phyloP scores from a whole-genome alignment of 768 basidiomycete species.

The Suillus alpinus region DNA sequence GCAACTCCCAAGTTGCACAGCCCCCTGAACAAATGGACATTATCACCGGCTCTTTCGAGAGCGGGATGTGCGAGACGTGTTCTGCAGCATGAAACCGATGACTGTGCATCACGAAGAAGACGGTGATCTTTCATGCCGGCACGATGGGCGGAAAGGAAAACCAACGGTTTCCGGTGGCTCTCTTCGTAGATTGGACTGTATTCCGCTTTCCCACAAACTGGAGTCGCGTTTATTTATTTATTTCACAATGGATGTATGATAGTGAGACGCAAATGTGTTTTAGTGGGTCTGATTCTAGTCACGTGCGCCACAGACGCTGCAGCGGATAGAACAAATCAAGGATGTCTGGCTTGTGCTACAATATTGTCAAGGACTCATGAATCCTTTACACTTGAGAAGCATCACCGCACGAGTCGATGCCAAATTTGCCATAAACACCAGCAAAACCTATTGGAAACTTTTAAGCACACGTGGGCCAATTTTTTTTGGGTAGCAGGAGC shows the following conservation, averaged over 20 bases:
- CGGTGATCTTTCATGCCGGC: neutral
- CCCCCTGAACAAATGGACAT: neutral
- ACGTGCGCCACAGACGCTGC: no score
- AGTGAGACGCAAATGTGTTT: no score
- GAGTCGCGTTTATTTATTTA: neutral
- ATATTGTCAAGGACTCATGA: neutral
- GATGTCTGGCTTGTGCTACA: no score
- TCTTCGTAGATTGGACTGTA: neutral
- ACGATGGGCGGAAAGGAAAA: neutral
- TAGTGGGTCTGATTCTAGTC: no score
- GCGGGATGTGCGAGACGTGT: neutral
- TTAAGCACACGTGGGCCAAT: neutral
- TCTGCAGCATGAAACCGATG: neutral
- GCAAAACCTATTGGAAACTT: neutral
- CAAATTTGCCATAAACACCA: neutral
- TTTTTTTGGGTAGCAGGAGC: neutral
- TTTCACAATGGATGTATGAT: neutral
- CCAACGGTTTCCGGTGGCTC: neutral
- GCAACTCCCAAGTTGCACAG: neutral
- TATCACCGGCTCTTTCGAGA: neutral
- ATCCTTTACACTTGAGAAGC: neutral
- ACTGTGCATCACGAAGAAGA: neutral
- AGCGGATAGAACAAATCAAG: no score
- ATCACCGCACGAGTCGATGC: neutral
- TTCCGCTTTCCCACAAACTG: neutral